Evolutionary conservation across 345 rosid genomes (phyloP), one percentile per base, ranked within the genome.

Genomic region (Citrus sp.): DNA sequence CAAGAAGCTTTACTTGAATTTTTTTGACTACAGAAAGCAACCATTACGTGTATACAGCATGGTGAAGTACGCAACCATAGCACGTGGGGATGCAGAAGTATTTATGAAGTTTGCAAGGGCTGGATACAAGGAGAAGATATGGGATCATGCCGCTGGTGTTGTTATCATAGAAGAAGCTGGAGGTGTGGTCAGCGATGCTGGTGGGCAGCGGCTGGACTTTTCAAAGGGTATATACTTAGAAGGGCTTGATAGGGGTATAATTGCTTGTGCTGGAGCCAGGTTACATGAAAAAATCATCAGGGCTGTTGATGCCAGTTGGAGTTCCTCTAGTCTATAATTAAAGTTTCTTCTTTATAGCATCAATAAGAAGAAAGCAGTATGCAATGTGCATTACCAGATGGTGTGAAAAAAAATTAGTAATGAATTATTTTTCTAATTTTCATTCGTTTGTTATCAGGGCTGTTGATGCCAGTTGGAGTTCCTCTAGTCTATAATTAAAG

Each of bases 11-110:
- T 70, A 77, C 16, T 21, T 25, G 5, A 73, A 37, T 7, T 6
- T 76, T 35, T 58, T 73, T 21, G 2, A 61, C 56, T 79, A 75
- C 85, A 88, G 91, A 79, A 88, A 84, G 83, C 86, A 87, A 76
- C 89, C 91, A 24, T 49, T 88, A 56, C 87, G 91, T 1, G 89
- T 85, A 35, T 81, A 88, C 85, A 88, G 89, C 82, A 88, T 88
- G 91, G 91, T 87, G 63, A 88, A 88, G 73, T 88, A 88, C 28
- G 89, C 89, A 21, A 85, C 91, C 75, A 88, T 88, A 79, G 89
- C 91, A 12, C 86, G 88, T 3, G 91, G 88, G 5, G 87, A 88
- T 76, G 91, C 89, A 0, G 91, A 88, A 82, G 60, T 88, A 38
- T 85, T 87, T 22, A 85, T 87, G 91, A 88, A 88, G 82, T 88